Evolutionary conservation across 2,329 filamentous ascomycete genomes (phyloP), one percentile per base, ranked within the genome.

Genomic region (Coleophoma crateriformis): DNA sequence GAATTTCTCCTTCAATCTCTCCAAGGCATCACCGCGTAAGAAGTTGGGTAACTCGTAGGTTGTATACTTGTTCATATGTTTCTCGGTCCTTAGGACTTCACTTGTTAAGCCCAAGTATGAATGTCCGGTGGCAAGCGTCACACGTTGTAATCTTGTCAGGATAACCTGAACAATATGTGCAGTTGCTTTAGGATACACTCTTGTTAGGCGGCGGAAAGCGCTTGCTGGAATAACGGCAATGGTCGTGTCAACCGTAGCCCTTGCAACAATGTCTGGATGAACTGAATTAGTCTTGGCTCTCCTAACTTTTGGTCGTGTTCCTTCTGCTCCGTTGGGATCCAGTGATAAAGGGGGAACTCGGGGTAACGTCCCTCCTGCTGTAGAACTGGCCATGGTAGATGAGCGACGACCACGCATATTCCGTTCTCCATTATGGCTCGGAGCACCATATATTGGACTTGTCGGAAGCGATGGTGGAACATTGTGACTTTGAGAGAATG

Each of bases 161-260:
- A 99, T 99, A 42, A 99, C 92, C 64, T 99, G 94, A 6, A 99
- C 90, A 55, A 99, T 97, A 63, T 99, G 95, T 2, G 94, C 87
- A 2, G 94, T 96, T 10, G 95, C 91, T 71, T 95, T 95, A 10
- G 94, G 94, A 60, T 97, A 99, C 20, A 96, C 85, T 62, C 89
- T 84, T 46, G 95, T 99, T 47, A 99, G 74, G 8, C 95, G 84
- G 47, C 90, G 84, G 61, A 99, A 99, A 3, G 94, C 95, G 64
- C 90, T 96, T 1, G 94, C 94, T 1, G 95, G 95, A 50, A 99
- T 99, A 55, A 99, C 95, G 6, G 94, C 94, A 68, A 99, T 96
- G 0, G 95, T 99, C 0, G 94, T 99, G 64, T 99, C 95, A 20
- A 95, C 87, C 14, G 90, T 95, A 6, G 94, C 94, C 56, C 94